A percentile compares a stretch with the other conserved stretches of the same genome.
These are phyloP conservation scores for Metschnikowia anglica DNA, from an alignment of 805 yeast genomes.

Conservation along the genomic window DNA sequence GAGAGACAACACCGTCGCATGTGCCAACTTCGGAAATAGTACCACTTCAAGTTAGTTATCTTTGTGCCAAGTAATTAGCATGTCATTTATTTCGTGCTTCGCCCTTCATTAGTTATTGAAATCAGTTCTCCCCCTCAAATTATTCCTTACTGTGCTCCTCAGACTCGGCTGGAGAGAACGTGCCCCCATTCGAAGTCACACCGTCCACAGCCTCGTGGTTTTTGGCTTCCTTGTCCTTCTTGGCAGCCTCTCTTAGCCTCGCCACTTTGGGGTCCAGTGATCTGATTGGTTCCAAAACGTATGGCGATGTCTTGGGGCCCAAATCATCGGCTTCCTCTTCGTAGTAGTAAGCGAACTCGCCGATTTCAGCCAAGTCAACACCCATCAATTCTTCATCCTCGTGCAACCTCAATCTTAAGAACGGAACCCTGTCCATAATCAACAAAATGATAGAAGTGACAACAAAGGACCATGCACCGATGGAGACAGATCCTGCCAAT, in stretches of 20 bases:
- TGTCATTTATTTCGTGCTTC: too few species aligned
- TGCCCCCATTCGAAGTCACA: conserved; percentile 16
- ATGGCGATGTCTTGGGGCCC: conserved; percentile 37
- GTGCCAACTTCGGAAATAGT: too few species aligned
- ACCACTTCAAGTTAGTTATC: too few species aligned
- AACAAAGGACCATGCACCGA: conserved; percentile 71
- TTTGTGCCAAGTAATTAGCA: too few species aligned
- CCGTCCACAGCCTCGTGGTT: conserved; percentile 13
- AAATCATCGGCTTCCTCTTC: conserved; percentile 48
- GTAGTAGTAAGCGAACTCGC: conserved; percentile 77
- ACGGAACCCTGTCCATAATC: conserved; percentile 72
- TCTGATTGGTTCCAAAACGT: conserved; percentile 77
- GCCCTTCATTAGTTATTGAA: too few species aligned
- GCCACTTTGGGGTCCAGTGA: conserved; percentile 47
- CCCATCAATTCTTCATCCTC: conserved; percentile 89
- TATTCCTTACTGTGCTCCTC: conserved; percentile 17
- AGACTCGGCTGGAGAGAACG: conserved; percentile 16
- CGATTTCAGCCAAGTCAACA: conserved; percentile 85
- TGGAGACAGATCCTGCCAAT: conserved; percentile 71
- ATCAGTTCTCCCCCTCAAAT: too few species aligned
- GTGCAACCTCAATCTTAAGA: conserved; percentile 75
- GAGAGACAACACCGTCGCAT: too few species aligned
- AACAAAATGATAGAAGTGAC: conserved; percentile 69
- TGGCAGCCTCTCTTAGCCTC: conserved; percentile 30
- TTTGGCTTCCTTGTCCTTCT: conserved; percentile 17